Evolutionary conservation across 352 stramenopile species (phyloP).

Genomic region (Pythium phragmitis): DNA sequence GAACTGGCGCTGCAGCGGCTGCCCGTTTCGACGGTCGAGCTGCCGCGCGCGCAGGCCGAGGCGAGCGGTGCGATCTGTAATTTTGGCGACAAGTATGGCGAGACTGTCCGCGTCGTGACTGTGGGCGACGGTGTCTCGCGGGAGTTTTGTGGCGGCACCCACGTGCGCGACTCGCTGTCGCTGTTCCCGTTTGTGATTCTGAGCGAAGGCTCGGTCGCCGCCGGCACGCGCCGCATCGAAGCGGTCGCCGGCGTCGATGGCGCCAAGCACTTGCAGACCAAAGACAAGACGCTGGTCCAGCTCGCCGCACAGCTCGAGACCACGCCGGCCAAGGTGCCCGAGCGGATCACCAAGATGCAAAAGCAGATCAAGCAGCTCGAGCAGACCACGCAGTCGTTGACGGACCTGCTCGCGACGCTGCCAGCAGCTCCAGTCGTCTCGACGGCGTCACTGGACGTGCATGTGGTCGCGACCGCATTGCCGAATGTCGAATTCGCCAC

Average conservation of each 20-base stretch:
- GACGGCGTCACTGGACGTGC: conserved; percentile 20
- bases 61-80: conserved; percentile 69
- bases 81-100: conserved; percentile 85
- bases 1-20: conserved; percentile 42
- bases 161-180: conserved; percentile 44
- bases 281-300: conserved; percentile 45
- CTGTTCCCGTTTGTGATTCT: conserved; percentile 77
- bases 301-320: conserved; percentile 61
- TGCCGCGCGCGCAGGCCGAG: conserved; percentile 52
- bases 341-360: conserved; percentile 68
- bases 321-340: conserved; percentile 53
- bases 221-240: conserved; percentile 75
- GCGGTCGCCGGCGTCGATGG: conserved; percentile 51
- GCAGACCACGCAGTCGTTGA: conserved; percentile 44
- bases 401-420: conserved; percentile 46
- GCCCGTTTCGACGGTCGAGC: conserved; percentile 38
- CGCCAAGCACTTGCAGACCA: conserved; percentile 55
- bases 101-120: conserved; percentile 70
- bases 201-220: conserved; percentile 75
- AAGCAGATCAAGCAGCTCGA: conserved; percentile 72
- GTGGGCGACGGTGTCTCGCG: conserved; percentile 48
- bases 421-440: conserved; percentile 37
- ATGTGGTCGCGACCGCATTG: conserved; percentile 34
- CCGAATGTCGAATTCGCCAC: conserved; percentile 39
- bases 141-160: conserved; percentile 81